Base-by-base conservation (phyloP, 1,284 basidiomycete species). In the Trichosporon inkin region DNA sequence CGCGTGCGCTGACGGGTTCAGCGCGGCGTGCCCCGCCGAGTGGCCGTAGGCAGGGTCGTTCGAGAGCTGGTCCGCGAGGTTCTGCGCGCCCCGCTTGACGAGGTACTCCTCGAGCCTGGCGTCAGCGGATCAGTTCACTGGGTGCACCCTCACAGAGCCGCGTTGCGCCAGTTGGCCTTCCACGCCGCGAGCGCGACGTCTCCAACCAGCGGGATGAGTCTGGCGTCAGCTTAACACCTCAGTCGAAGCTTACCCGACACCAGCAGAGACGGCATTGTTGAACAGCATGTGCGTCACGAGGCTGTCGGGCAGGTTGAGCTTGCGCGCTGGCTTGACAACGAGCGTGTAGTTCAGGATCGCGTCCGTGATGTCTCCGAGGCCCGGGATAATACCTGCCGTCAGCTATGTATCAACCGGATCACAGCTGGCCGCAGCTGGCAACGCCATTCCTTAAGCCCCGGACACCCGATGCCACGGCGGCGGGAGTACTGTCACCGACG, bases 151-250 rank as follows among this genome's bases (percentile, higher is more conserved):
- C 52, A 77, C 73, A 77, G 55, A 55, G 75, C 70, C 2, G 90
- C 92, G 71, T 96, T 96, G 64, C 93, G 82, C 44, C 86, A 89
- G 78, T 96, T 97, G n/a, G 91, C 85, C 74, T 92, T 93, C 83
- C 82, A 95, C 78, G 79, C 53, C 81, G 91, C 71, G 35, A 92
- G 75, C 4, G 86, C 73, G 53, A 96, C 73, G 74, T 94, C 91
- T 2, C 92, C 93, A 0, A 85, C 82, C 39, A 91, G 44, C 0
- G 92, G 93, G 4, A 96, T 78, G 55, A 93, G 67, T 1, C 68
- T 73, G 54, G 14, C 13, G 57, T 57, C 17, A 60, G 57, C 35
- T 34, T 2, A 14, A 34, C 32, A 55, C 10, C 13, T 24, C 10
- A 14, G 20, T 1, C 10, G 17, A 7, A 1, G 63, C 73, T 65